Evolutionary conservation across 75 land plant genomes (phyloP).

Genomic region (Chamaecyparis obtusa): DNA sequence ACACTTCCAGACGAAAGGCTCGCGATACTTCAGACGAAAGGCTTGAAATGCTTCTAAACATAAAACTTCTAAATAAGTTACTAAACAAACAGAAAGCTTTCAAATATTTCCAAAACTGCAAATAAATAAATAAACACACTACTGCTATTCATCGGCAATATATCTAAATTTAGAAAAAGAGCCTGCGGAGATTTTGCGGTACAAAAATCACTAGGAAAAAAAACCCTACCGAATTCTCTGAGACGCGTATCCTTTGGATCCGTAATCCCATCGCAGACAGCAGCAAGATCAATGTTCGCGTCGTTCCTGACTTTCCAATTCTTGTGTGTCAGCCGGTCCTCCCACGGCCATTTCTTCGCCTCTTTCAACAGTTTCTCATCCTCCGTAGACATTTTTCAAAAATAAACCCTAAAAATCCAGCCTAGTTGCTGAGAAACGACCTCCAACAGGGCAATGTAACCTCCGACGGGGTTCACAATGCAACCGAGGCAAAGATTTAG

Average conservation of each 20-base stretch:
- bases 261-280: slow-evolving; percentile 73
- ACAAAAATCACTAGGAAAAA: neutral
- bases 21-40: neutral
- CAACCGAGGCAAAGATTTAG: neutral
- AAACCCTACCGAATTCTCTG: slow-evolving; percentile 68
- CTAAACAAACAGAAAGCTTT: neutral
- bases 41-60: neutral
- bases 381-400: slow-evolving; percentile 52
- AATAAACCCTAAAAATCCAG: neutral
- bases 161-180: neutral
- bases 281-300: slow-evolving; percentile 89
- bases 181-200: neutral
- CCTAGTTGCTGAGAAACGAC: neutral
- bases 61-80: neutral
- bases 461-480: neutral
- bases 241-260: slow-evolving; percentile 97
- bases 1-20: neutral
- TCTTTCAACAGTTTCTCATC: slow-evolving; percentile 98
- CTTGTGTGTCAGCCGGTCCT: slow-evolving; percentile 90
- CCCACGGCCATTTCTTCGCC: slow-evolving; percentile 99
- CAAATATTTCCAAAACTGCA: neutral
- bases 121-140: neutral
- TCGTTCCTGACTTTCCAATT: slow-evolving; percentile 99
- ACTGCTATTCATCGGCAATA: neutral
- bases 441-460: neutral